Base-by-base conservation (phyloP, 306 rosid genomes). In the Carpinus fangiana region DNA sequence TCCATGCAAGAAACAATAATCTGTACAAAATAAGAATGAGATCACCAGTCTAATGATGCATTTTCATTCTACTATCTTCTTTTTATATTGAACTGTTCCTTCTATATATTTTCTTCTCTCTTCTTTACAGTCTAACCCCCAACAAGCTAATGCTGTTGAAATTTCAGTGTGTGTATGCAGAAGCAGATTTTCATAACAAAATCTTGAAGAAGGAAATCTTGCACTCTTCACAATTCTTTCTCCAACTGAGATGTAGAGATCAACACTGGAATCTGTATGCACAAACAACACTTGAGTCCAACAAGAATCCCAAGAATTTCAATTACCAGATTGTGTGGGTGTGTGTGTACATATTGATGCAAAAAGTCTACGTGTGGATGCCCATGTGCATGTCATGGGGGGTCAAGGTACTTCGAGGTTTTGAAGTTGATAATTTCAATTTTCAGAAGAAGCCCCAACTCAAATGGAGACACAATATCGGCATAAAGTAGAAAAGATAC, bases 1-100 rank as follows among this genome's bases (percentile, higher is more conserved):
- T 84, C 84, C 86, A 83, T 55, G 90, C 79, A 83, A 80, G 80
- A 82, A 88, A 84, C 87, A 83, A 84, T 74, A 69, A 89, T 80
- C 78, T 89, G 86, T 89, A 90, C 93, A 88, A 82, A 87, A 79
- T 73, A 90, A 74, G 77, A 84, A 83, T 68, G 80, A 61, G 83
- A 86, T 62, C 82, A 75, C 84, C 76, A 77, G 38, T 75, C 84
- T 69, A 59, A 82, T 43, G 73, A 73, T 21, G 71, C 86, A 62
- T 34, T 78, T 72, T 74, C 77, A 71, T 48, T 79, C 82, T 82
- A 79, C 79, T 76, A 69, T 67, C 82, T 86, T 73, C 74, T 72
- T 78, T 61, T 79, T 82, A 78, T 80, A 66, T 80, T 76, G 68
- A 76, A 59, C 83, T 84, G 77, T 79, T 83, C 78, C 90, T 85